Evolutionary conservation across 805 yeast genomes (phyloP).

Genomic region (Starmera quercuum): DNA sequence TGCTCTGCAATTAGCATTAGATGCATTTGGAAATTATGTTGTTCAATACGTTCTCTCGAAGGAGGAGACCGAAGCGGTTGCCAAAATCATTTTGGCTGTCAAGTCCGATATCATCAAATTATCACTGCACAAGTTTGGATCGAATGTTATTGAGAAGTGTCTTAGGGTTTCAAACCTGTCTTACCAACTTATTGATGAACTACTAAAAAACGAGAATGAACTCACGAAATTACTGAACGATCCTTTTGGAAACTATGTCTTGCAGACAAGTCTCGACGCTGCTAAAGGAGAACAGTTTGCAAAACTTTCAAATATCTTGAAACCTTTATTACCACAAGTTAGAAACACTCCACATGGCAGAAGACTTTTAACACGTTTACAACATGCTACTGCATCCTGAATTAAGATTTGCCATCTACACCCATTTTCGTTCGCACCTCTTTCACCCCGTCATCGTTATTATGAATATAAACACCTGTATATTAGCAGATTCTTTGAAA

Average conservation of each 20-base stretch:
- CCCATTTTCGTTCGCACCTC: no score
- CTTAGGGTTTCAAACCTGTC: constrained; percentile 41
- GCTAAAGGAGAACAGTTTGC: constrained; percentile 39
- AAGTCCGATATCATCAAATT: constrained; percentile 31
- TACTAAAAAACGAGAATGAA: constrained; percentile 28
- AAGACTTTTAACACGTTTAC: constrained; percentile 69
- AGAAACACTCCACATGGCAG: constrained; percentile 95
- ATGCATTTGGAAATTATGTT: constrained; percentile 96
- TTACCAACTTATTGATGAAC: constrained; percentile 42
- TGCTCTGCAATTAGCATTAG: constrained; percentile 66
- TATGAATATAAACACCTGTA: no score
- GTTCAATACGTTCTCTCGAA: constrained; percentile 79
- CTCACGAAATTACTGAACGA: constrained; percentile 63
- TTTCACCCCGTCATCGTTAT: no score
- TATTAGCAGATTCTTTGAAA: no score
- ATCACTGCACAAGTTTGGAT: constrained; percentile 85
- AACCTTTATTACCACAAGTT: constrained; percentile 71
- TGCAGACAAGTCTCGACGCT: constrained; percentile 82
- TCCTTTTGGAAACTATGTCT: constrained; percentile 89
- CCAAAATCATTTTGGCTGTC: constrained; percentile 25
- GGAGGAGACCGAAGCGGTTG: constrained; percentile 22
- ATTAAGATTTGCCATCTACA: no score
- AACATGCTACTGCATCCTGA: constrained; percentile 5
- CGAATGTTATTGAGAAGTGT: constrained; percentile 90
- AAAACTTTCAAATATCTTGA: constrained; percentile 48